Evolutionary conservation across 2,329 filamentous ascomycete genomes (phyloP).

Genomic region (Triangularia setosa): DNA sequence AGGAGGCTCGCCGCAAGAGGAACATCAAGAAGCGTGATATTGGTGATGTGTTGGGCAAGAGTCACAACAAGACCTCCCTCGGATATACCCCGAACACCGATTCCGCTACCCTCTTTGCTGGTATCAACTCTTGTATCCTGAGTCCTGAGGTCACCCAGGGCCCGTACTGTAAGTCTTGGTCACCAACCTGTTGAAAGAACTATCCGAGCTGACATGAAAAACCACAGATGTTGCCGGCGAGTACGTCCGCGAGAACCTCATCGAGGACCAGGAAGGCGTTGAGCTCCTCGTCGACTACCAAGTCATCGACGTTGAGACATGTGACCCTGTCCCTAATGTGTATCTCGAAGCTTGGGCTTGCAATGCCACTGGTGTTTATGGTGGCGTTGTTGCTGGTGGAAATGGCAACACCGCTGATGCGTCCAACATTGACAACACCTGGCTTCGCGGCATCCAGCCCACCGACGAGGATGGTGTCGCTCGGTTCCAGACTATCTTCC

Average conservation of each 20-base stretch:
- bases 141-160: slow-evolving; percentile 52
- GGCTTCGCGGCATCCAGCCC: slow-evolving; percentile 39
- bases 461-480: slow-evolving; percentile 40
- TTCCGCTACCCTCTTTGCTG: slow-evolving; percentile 37
- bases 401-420: slow-evolving; percentile 37
- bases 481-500: slow-evolving; percentile 41
- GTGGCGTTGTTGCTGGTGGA: slow-evolving; percentile 42
- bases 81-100: slow-evolving; percentile 34
- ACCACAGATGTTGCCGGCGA: slow-evolving; percentile 41
- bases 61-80: slow-evolving; percentile 36
- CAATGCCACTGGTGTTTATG: slow-evolving; percentile 47
- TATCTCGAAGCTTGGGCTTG: slow-evolving; percentile 47
- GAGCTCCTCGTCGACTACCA: slow-evolving; percentile 44
- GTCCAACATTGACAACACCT: slow-evolving; percentile 38
- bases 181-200: not conserved
- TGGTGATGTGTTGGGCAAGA: slow-evolving; percentile 32
- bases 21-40: slow-evolving; percentile 35
- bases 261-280: slow-evolving; percentile 42
- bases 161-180: slow-evolving; percentile 43
- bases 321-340: slow-evolving; percentile 41
- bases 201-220: not conserved
- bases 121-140: slow-evolving; percentile 45
- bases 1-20: slow-evolving; percentile 32
- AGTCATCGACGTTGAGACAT: slow-evolving; percentile 46
- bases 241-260: slow-evolving; percentile 41